Base-by-base conservation (phyloP, 805 yeast genomes). In the Helenozyma rhizophorensis region DNA sequence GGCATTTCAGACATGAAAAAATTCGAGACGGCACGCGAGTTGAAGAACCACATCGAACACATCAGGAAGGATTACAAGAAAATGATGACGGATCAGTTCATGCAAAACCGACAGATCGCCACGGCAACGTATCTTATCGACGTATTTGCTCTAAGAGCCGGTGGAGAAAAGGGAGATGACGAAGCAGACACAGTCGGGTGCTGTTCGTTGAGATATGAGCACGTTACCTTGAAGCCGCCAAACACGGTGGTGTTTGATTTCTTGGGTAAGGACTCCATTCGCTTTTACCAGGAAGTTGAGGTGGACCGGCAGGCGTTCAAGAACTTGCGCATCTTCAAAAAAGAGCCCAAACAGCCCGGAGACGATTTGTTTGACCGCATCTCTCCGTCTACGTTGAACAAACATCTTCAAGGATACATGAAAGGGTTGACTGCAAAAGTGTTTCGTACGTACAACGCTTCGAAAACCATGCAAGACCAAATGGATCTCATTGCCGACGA, bases 141-240 rank as follows among this genome's bases (percentile, higher is more conserved):
- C 64, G 78, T 82, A 3, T 80, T 90, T 51, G 97, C 97, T 0
- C 71, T 90, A 44, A 84, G 97, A 81, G 97, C 97, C 1, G 97
- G 97, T 56, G 96, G 97, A 49, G 97, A 90, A 59, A 90, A 90
- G 57, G 83, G 90, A 9, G 97, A 90, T 3, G 97, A 90, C 47
- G 97, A 89, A 55, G 97, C 97, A 2, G 97, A 90, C 56, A 90
- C 97, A 1, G 97, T 90, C 27, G 97, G 97, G 27, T 90, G 97
- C 61, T 90, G 97, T 62, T 89, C 97, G 1, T 71, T 90, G 45
- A 68, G 97, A 50, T 89, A 66, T 52, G 97, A 89, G 56, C 97
- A 89, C 59, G 74, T 90, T 27, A 80, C 89, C 1, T 68, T 90
- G 37, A 76, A 76, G 45, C 95, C 96, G 2, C 96, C 96, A 7